A percentile compares a stretch with the other conserved stretches of the same genome.
These are phyloP conservation scores for Pseudocercospora macadamiae DNA, from an alignment of 2,329 filamentous ascomycete species.

Conservation along the genomic window DNA sequence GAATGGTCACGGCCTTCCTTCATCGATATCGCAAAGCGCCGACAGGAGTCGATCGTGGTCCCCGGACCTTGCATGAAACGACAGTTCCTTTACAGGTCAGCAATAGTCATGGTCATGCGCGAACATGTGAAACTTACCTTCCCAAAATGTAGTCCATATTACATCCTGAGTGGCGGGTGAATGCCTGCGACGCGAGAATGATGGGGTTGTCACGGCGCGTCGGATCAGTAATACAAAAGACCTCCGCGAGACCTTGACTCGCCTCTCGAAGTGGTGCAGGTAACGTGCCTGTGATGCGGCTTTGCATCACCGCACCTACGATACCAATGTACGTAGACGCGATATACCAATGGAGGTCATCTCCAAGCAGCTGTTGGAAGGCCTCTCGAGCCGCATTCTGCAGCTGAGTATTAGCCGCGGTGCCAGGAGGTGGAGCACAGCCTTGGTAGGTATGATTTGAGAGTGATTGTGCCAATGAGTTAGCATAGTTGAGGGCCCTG, in stretches of 20 bases:
- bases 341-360: slow-evolving; percentile 71
- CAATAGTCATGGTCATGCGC: too few relatives aligned
- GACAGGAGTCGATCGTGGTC: slow-evolving; percentile 47
- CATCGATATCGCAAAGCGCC: slow-evolving; percentile 44
- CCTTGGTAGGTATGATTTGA: slow-evolving; percentile 47
- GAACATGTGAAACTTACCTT: too few relatives aligned
- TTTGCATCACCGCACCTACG: slow-evolving; percentile 69
- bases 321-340: slow-evolving; percentile 68
- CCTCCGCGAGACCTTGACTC: slow-evolving; percentile 73
- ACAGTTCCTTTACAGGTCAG: too few relatives aligned
- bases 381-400: slow-evolving; percentile 63
- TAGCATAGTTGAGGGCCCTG: slow-evolving; percentile 70
- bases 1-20: slow-evolving; percentile 66
- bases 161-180: slow-evolving; percentile 73
- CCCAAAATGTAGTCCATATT: slow-evolving; percentile 73
- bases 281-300: slow-evolving; percentile 67
- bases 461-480: slow-evolving; percentile 65
- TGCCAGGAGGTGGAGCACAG: slow-evolving; percentile 11
- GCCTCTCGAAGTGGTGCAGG: slow-evolving; percentile 65
- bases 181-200: slow-evolving; percentile 76
- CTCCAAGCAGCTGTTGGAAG: slow-evolving; percentile 64
- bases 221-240: slow-evolving; percentile 76
- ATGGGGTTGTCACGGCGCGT: slow-evolving; percentile 73
- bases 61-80: slow-evolving; percentile 78
- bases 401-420: slow-evolving; percentile 61